phyloP scores from a whole-genome alignment of 2,329 filamentous ascomycete genomes.

The Cryphonectria japonica region DNA sequence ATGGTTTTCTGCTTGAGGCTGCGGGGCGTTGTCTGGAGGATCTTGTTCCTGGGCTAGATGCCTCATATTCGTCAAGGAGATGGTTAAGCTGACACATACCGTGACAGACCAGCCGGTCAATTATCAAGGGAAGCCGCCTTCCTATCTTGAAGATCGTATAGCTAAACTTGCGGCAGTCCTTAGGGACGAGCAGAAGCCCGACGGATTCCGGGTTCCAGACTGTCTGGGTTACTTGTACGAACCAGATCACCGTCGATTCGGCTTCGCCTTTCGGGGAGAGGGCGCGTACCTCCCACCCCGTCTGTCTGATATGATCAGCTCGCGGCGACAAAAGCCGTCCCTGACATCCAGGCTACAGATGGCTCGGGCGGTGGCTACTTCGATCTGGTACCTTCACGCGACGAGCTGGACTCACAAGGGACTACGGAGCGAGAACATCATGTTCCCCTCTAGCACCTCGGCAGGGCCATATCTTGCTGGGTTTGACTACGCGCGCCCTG shows the following conservation, averaged over 20 bases:
- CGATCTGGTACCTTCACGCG: constrained; percentile 46
- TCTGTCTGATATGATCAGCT: constrained; percentile 13
- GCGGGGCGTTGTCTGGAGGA: neutral
- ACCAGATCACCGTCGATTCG: constrained; percentile 12
- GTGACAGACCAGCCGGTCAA: constrained; percentile 17
- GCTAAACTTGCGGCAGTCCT: constrained; percentile 22
- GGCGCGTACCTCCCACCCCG: constrained; percentile 1
- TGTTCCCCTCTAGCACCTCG: constrained; percentile 48
- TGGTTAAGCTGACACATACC: neutral
- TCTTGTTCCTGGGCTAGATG: neutral
- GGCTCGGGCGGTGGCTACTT: constrained; percentile 14
- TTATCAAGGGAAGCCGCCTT: constrained; percentile 5
- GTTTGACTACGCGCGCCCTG: constrained; percentile 54
- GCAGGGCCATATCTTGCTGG: constrained; percentile 47
- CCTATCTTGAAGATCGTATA: constrained; percentile 8
- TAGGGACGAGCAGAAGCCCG: constrained; percentile 18
- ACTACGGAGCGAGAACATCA: constrained; percentile 51
- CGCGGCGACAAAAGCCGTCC: constrained; percentile 14
- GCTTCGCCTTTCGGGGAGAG: constrained; percentile 13
- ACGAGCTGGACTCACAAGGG: constrained; percentile 60
- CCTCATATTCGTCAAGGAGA: neutral
- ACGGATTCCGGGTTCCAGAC: constrained; percentile 8
- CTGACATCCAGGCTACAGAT: constrained; percentile 16
- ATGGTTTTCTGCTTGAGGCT: neutral
- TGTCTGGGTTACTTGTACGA: constrained; percentile 18